These are phyloP conservation scores for Tarenaya hassleriana DNA, from an alignment of 345 rosid genomes.

Conservation along the genomic window DNA sequence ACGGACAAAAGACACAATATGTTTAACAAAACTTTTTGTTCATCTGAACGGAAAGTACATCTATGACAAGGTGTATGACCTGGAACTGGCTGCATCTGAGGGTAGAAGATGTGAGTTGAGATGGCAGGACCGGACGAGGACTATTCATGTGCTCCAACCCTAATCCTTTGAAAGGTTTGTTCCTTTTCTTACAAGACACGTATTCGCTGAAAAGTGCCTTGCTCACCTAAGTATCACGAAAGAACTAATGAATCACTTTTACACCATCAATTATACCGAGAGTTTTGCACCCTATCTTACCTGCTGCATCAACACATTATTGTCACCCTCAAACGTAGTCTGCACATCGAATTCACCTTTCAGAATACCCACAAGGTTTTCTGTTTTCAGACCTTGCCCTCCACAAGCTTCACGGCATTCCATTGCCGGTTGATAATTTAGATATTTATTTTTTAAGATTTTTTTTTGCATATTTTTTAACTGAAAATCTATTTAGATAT, in stretches of 20 bases:
- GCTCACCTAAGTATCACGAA: conserved; percentile 54
- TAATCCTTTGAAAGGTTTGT: conserved; percentile 55
- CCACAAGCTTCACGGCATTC: conserved; percentile 99
- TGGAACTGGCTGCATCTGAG: conserved; percentile 73
- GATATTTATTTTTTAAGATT: too few relatives aligned
- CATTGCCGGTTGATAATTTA: too few relatives aligned
- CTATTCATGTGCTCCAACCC: conserved; percentile 86
- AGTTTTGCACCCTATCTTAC: conserved; percentile 28
- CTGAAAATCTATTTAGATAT: too few relatives aligned
- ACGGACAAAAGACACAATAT: conserved; percentile 5
- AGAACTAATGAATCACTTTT: neutral
- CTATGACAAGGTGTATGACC: conserved; percentile 33
- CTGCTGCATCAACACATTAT: conserved; percentile 92
- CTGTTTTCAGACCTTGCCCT: conserved; percentile 92
- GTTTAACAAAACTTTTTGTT: conserved; percentile 6
- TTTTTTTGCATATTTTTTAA: too few relatives aligned
- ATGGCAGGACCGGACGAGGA: conserved; percentile 54
- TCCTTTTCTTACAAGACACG: conserved; percentile 54
- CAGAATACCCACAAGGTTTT: conserved; percentile 76
- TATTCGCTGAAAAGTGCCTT: conserved; percentile 85
- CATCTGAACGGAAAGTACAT: neutral
- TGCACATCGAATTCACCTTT: conserved; percentile 90
- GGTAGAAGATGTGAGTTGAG: conserved; percentile 55
- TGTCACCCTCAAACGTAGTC: conserved; percentile 93
- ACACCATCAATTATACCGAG: conserved; percentile 1